Percentiles rank a stretch among this genome's conserved stretches.
phyloP scores from a whole-genome alignment of 805 yeast species.

The Cyberlindnera meyerae region DNA sequence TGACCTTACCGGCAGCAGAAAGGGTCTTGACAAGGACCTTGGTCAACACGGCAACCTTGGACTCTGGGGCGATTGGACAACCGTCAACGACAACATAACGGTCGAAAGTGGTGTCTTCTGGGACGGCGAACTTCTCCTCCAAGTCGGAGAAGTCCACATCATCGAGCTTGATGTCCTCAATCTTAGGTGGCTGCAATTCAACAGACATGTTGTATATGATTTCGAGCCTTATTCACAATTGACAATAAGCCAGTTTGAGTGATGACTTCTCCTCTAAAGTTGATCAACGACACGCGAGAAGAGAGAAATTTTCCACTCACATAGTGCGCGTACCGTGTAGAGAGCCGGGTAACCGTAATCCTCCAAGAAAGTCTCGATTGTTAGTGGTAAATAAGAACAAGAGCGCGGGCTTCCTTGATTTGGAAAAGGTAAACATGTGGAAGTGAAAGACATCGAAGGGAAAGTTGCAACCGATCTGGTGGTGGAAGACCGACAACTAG shows the following conservation, averaged over 20 bases:
- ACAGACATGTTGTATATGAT: constrained; percentile 2
- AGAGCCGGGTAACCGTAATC: neutral
- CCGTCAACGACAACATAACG: constrained; percentile 87
- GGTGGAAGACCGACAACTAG: no score
- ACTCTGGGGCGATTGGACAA: constrained; percentile 90
- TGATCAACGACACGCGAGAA: no score
- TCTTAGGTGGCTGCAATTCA: constrained; percentile 30
- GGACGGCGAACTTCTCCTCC: constrained; percentile 67
- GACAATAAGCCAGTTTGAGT: no score
- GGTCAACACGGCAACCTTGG: constrained; percentile 76
- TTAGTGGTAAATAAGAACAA: constrained; percentile 1
- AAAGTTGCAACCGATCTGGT: no score
- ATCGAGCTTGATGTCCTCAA: constrained; percentile 50
- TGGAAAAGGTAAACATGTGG: constrained; percentile 5
- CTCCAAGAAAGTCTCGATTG: neutral
- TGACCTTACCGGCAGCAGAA: constrained; percentile 68
- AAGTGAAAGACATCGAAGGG: no score
- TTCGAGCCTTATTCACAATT: neutral
- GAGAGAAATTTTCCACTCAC: constrained; percentile 6
- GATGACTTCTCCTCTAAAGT: no score
- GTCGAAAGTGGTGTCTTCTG: constrained; percentile 60
- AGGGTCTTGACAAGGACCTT: constrained; percentile 84
- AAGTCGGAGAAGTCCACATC: constrained; percentile 80
- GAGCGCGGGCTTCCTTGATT: no score
- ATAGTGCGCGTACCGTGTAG: neutral